These are phyloP conservation scores for Syncephalastrum sp. DNA, from an alignment of 371 early-diverging fungal genomes.

Conservation along the genomic window DNA sequence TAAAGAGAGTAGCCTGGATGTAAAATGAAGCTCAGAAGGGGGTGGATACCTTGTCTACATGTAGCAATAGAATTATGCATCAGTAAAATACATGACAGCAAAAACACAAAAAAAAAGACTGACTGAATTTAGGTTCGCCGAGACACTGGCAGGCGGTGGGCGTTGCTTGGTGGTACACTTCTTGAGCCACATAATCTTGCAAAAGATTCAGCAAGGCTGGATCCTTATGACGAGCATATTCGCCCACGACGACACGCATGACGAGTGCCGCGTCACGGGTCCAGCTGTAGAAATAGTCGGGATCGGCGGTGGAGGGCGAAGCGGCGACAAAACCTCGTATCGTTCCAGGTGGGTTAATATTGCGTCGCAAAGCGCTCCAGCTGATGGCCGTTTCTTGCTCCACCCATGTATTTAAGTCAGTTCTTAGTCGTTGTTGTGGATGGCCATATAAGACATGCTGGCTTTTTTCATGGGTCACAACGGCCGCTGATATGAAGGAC, in stretches of 20 bases:
- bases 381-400: slow-evolving; percentile 22
- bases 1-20: too few relatives aligned
- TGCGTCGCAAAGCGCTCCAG: slow-evolving; percentile 21
- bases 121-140: slow-evolving; percentile 78
- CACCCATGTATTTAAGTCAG: slow-evolving; percentile 15
- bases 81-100: too few relatives aligned
- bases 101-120: background rate
- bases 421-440: background rate
- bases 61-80: too few relatives aligned
- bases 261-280: slow-evolving; percentile 71
- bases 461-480: too few relatives aligned
- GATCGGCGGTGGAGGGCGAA: slow-evolving; percentile 40
- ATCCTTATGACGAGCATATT: slow-evolving; percentile 18
- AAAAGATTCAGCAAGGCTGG: slow-evolving; percentile 22
- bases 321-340: slow-evolving; percentile 38
- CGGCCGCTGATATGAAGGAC: too few relatives aligned
- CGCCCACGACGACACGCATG: slow-evolving; percentile 40
- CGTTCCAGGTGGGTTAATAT: slow-evolving; percentile 39
- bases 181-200: slow-evolving; percentile 37
- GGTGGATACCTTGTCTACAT: too few relatives aligned
- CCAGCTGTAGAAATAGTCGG: slow-evolving; percentile 83
- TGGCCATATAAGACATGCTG: too few relatives aligned
- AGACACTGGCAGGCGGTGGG: slow-evolving; percentile 42
- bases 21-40: too few relatives aligned
- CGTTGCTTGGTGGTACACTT: slow-evolving; percentile 25